Percentiles rank a stretch among this genome's conserved stretches.
These are phyloP conservation scores for Tylopilus cervinicoccineus DNA, from an alignment of 768 basidiomycete species.

Conservation along the genomic window DNA sequence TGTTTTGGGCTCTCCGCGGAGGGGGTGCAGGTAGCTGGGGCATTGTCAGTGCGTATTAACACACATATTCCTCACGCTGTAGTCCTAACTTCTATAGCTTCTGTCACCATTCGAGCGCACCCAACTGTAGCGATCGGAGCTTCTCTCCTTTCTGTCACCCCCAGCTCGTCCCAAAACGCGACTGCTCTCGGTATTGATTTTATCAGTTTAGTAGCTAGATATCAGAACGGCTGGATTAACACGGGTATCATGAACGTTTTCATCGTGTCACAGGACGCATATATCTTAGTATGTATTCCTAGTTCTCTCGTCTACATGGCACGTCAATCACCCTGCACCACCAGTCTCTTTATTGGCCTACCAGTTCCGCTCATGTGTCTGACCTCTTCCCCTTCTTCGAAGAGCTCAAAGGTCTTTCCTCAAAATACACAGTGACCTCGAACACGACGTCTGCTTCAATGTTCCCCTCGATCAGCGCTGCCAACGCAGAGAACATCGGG, in stretches of 20 bases:
- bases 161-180: conserved; percentile 9
- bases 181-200: conserved; percentile 17
- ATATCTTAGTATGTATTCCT: conserved; percentile 11
- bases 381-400: conserved; percentile 17
- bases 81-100: conserved; percentile 7
- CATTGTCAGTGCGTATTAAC: conserved; percentile 31
- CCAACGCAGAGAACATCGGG: conserved; percentile 4
- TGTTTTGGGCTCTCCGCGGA: conserved; percentile 55
- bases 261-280: conserved; percentile 5
- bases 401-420: conserved; percentile 11
- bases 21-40: conserved; percentile 52
- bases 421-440: conserved; percentile 12
- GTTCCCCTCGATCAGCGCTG: conserved; percentile 15
- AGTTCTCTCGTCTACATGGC: not conserved
- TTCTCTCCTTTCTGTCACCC: conserved; percentile 10
- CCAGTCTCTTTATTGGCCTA: conserved; percentile 18
- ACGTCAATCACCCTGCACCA: not conserved
- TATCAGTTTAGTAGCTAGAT: conserved; percentile 14
- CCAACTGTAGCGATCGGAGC: conserved; percentile 12
- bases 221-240: conserved; percentile 13
- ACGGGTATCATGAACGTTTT: conserved; percentile 10
- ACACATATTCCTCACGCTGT: not conserved
- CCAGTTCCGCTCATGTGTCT: not conserved
- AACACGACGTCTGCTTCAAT: conserved; percentile 11
- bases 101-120: conserved; percentile 13